Evolutionary conservation across 2,329 filamentous ascomycete genomes (phyloP).

Genomic region (Penicillium sp.): DNA sequence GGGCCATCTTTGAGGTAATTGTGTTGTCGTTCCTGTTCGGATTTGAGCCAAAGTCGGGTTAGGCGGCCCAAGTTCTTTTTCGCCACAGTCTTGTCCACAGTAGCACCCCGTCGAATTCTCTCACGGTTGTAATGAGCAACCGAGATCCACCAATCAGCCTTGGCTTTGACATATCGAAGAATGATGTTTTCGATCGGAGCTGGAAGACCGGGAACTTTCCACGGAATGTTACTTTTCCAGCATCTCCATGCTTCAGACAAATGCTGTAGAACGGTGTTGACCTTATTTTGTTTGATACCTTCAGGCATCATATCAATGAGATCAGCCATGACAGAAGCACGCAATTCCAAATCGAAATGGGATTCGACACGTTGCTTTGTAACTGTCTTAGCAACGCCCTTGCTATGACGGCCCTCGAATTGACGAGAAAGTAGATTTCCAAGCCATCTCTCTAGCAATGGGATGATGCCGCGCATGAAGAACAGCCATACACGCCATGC

Average conservation of each 20-base stretch:
- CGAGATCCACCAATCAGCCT: constrained; percentile 99
- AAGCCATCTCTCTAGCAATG: constrained; percentile 92
- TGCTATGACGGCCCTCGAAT: constrained; percentile 97
- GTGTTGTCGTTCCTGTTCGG: constrained; percentile 96
- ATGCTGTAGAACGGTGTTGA: constrained; percentile 96
- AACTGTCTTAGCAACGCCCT: constrained; percentile 97
- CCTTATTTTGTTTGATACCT: constrained; percentile 98
- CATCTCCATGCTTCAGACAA: constrained; percentile 97
- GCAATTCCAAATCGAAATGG: constrained; percentile 94
- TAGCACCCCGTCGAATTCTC: constrained; percentile 91
- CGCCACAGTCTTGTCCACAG: constrained; percentile 97
- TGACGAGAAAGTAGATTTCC: constrained; percentile 95
- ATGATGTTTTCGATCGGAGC: constrained; percentile 99
- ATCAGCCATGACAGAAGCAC: constrained; percentile 97
- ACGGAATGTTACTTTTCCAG: constrained; percentile 99
- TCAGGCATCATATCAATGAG: constrained; percentile 99
- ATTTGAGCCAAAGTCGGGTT: constrained; percentile 94
- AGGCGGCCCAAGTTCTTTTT: constrained; percentile 98
- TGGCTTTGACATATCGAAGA: constrained; percentile 95
- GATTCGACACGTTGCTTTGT: constrained; percentile 99
- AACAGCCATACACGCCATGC: constrained; percentile 99
- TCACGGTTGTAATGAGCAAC: constrained; percentile 99
- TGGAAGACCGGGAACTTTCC: constrained; percentile 95
- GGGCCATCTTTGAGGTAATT: constrained; percentile 99
- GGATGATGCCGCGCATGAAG: constrained; percentile 98